Evolutionary conservation across 1,139 yeast genomes (phyloP).

Genomic region (Yamadazyma diospyri): DNA sequence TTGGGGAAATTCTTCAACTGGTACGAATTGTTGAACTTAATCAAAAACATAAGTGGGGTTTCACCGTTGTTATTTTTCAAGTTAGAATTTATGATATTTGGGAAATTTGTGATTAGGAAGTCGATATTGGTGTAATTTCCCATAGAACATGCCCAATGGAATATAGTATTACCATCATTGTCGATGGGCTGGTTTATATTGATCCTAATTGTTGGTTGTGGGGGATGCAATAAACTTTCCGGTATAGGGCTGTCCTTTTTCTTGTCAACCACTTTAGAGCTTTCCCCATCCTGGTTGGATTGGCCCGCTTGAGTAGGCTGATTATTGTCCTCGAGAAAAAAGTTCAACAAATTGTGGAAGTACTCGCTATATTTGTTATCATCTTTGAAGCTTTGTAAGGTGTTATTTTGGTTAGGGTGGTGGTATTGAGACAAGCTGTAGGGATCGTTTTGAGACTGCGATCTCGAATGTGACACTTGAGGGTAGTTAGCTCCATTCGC

Average conservation of each 20-base stretch:
- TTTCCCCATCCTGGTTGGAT: not conserved
- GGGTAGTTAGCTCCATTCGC: slow-evolving; percentile 2
- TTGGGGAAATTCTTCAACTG: slow-evolving; percentile 73
- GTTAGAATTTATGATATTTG: slow-evolving; percentile 56
- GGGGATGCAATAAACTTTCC: slow-evolving; percentile 34
- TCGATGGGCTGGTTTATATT: slow-evolving; percentile 84
- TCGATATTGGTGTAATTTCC: slow-evolving; percentile 73
- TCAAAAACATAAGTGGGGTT: slow-evolving; percentile 84
- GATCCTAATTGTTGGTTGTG: slow-evolving; percentile 43
- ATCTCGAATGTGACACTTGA: slow-evolving; percentile 9
- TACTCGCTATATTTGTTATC: slow-evolving; percentile 33
- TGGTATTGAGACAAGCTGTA: slow-evolving; percentile 25
- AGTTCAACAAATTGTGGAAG: slow-evolving; percentile 33
- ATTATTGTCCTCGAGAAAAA: slow-evolving; percentile 34
- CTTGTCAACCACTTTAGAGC: slow-evolving; percentile 13
- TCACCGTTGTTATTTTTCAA: slow-evolving; percentile 68
- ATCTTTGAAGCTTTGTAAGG: slow-evolving; percentile 17
- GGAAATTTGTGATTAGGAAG: slow-evolving; percentile 56
- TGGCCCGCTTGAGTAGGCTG: not conserved
- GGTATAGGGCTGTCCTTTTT: slow-evolving; percentile 24
- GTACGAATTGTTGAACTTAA: slow-evolving; percentile 81
- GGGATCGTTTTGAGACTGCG: slow-evolving; percentile 17
- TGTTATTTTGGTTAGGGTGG: slow-evolving; percentile 19
- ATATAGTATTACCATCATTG: slow-evolving; percentile 86
- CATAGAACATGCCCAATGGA: slow-evolving; percentile 95